phyloP scores from a whole-genome alignment of 2,329 filamentous ascomycete genomes.

The Plenodomus biglobosus region DNA sequence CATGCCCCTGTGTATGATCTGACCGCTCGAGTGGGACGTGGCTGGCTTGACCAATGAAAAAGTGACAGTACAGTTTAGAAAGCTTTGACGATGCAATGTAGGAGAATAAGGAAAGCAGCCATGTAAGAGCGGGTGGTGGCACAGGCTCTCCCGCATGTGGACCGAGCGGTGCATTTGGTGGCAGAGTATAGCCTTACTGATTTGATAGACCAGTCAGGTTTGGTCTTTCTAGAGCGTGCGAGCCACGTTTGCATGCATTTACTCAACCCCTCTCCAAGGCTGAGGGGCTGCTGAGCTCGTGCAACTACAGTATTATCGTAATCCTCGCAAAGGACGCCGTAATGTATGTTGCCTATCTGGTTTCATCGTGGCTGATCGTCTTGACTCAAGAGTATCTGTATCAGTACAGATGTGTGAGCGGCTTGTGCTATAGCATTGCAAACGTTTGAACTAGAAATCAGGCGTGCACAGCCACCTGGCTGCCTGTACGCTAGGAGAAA shows the following conservation, averaged over 20 bases:
- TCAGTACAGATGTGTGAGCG: conserved; percentile 11
- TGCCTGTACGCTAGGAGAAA: conserved; percentile 31
- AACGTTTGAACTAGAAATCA: conserved; percentile 8
- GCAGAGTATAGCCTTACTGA: conserved; percentile 8
- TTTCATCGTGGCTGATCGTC: neutral
- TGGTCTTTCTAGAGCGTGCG: conserved; percentile 18
- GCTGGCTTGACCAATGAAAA: conserved; percentile 18
- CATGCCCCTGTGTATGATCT: conserved; percentile 12
- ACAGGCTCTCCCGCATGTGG: conserved; percentile 5
- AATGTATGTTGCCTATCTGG: neutral
- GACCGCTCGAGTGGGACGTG: conserved; percentile 6
- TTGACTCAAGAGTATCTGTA: conserved; percentile 1
- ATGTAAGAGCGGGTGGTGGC: conserved; percentile 28
- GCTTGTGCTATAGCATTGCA: conserved; percentile 8
- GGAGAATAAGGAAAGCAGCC: conserved; percentile 8
- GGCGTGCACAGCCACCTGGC: conserved; percentile 27
- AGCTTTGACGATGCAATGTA: conserved; percentile 11
- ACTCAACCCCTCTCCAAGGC: conserved; percentile 20
- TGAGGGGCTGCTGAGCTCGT: conserved; percentile 29
- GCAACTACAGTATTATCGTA: conserved; percentile 12
- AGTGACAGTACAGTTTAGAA: conserved; percentile 8
- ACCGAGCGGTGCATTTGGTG: neutral
- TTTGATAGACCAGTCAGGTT: conserved; percentile 11
- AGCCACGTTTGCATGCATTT: conserved; percentile 21
- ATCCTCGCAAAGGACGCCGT: conserved; percentile 3